Percentiles rank a stretch among this genome's conserved stretches.
These are phyloP conservation scores for Aspergillus sp. DNA, from an alignment of 2,329 filamentous ascomycete species.

Conservation along the genomic window DNA sequence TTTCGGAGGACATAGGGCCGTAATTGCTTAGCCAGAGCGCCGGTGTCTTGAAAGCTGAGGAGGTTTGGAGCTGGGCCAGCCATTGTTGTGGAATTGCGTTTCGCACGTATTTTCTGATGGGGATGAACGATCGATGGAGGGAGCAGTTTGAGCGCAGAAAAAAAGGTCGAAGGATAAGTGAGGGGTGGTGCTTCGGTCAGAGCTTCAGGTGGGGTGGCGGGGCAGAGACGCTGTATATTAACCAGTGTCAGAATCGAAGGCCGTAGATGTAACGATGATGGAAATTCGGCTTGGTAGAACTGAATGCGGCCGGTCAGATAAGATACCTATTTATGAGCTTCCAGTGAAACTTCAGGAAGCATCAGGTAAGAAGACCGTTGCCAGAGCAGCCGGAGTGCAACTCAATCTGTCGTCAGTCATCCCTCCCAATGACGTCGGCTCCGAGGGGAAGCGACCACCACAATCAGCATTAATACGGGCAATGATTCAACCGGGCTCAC, in stretches of 20 bases:
- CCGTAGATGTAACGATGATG: constrained; percentile 8
- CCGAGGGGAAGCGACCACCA: background rate
- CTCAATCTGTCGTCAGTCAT: background rate
- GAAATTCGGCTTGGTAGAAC: background rate
- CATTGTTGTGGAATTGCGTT: constrained; percentile 31
- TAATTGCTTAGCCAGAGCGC: constrained; percentile 72
- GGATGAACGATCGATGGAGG: background rate
- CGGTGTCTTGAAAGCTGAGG: constrained; percentile 72
- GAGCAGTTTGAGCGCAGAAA: background rate
- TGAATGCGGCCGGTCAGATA: background rate
- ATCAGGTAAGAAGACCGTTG: background rate
- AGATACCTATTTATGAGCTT: background rate
- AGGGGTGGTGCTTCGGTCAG: background rate
- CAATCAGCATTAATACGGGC: background rate
- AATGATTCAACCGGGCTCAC: background rate
- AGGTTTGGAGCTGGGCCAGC: constrained; percentile 56
- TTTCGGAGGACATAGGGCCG: constrained; percentile 78
- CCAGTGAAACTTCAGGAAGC: background rate
- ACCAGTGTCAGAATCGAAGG: constrained; percentile 11
- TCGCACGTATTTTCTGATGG: background rate
- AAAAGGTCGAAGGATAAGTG: background rate
- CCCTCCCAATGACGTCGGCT: constrained; percentile 6
- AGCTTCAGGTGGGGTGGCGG: constrained; percentile 19
- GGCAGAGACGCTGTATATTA: constrained; percentile 9
- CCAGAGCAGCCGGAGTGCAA: background rate